A percentile compares a stretch with the other conserved stretches of the same genome.
These are phyloP conservation scores for Kingdonia uniflora DNA, from an alignment of 164 flowering plant species.

Conservation along the genomic window DNA sequence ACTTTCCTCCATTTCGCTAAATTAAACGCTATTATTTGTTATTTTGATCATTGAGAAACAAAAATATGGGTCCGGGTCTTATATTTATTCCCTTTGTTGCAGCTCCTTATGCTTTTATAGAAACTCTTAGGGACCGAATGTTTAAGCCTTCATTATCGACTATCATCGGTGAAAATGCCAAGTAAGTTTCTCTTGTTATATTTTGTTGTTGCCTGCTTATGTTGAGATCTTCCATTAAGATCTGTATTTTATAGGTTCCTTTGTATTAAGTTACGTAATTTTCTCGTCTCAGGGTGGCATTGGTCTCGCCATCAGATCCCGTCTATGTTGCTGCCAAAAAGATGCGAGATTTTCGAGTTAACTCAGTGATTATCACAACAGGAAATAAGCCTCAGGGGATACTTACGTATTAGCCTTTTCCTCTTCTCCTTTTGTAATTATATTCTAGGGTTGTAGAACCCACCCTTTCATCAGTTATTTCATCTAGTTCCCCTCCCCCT, in stretches of 20 bases:
- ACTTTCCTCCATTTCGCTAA: neutral
- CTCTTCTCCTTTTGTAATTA: no score
- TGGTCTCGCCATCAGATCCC: constrained; percentile 81
- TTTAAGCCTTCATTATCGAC: constrained; percentile 93
- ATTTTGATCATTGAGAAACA: no score
- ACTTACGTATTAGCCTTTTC: constrained; percentile 54
- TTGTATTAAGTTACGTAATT: constrained; percentile 8
- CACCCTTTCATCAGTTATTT: no score
- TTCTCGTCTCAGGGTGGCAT: constrained; percentile 53
- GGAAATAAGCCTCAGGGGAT: constrained; percentile 91
- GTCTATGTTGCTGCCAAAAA: constrained; percentile 74
- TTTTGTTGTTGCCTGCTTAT: neutral
- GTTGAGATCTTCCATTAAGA: neutral
- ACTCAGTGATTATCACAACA: constrained; percentile 53
- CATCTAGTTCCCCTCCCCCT: no score
- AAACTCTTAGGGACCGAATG: constrained; percentile 86
- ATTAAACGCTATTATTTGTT: neutral
- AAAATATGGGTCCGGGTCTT: neutral
- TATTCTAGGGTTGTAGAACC: no score
- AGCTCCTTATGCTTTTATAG: constrained; percentile 91
- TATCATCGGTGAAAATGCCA: constrained; percentile 60
- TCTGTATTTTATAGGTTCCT: neutral
- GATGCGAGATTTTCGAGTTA: constrained; percentile 75
- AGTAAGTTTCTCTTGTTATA: constrained; percentile 28
- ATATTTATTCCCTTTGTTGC: constrained; percentile 11